Evolutionary conservation across 2,329 filamentous ascomycete genomes (phyloP), one percentile per base, ranked within the genome.

Genomic region (Hypoxylon sp.): DNA sequence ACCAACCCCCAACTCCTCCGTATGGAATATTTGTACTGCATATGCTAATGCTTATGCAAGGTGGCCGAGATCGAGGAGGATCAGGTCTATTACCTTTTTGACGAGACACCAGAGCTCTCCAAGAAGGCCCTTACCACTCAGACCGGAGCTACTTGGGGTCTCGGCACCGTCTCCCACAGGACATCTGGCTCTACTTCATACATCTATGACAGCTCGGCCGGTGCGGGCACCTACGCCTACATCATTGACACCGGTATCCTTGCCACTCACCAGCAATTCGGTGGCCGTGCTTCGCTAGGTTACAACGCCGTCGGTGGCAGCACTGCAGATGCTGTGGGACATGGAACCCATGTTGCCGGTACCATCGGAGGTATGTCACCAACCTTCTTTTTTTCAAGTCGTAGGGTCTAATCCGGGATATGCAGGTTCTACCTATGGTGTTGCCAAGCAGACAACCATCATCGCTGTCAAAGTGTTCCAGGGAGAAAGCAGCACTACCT

Each of bases 221-320:
- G 84, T 17, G 59, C 70, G 11, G 79, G 76, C 24, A 82, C 78
- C 55, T 87, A 79, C 67, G 81, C 83, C 59, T 89, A 88, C 74
- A 77, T 89, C 44, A 77, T 89, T 58, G 87, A 89, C 76, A 87
- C 83, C 0, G 86, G 87, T 52, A 81, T 88, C 50, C 78, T 80
- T 17, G 79, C 78, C 35, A 72, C 75, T 2, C 86, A 89, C 76
- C 51, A 60, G 6, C 75, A 84, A 58, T 84, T 84, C 55, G 78
- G 78, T 35, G 77, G 78, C 3, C 80, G 83, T n/a, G 83, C 81
- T 9, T 74, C 71, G 11, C 73, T 78, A 29, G 75, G 72, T 13
- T 75, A 76, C 66, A 76, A 77, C 53, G 75, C 74, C 26, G 74
- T 78, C 29, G 74, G 75, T 26, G 75, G 75, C 17, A 58, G 53